Conservation (phyloP, 352 stramenopile genomes). For the Phytophthora pseudosyringae region DNA sequence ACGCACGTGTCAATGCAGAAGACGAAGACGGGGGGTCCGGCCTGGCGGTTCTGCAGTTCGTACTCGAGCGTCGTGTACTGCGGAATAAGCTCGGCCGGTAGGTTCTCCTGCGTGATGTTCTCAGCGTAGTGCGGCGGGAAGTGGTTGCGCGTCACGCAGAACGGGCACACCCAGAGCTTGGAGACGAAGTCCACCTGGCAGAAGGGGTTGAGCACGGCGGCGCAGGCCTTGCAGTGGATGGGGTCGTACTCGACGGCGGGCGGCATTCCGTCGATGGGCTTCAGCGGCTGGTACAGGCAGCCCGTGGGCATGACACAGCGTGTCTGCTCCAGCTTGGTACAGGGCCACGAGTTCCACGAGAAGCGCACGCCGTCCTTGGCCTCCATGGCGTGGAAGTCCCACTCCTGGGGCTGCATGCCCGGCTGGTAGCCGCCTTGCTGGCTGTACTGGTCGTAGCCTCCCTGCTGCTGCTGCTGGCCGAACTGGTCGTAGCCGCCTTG, state of each 20-base stretch:
- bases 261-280: slow-evolving; percentile 95
- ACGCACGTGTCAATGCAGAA: slow-evolving; percentile 99
- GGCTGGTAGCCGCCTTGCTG: slow-evolving; percentile 53
- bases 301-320: slow-evolving; percentile 97
- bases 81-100: slow-evolving; percentile 99
- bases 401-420: slow-evolving; percentile 81
- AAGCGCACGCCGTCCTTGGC: slow-evolving; percentile 96
- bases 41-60: slow-evolving; percentile 93
- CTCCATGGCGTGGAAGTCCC: slow-evolving; percentile 87
- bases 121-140: slow-evolving; percentile 96
- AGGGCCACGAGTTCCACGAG: slow-evolving; percentile 99
- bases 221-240: slow-evolving; percentile 98
- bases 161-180: slow-evolving; percentile 99
- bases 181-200: slow-evolving; percentile 98
- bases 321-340: slow-evolving; percentile 97
- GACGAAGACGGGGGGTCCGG: slow-evolving; percentile 97
- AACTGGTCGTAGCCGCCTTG: slow-evolving; percentile 43
- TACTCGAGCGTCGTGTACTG: slow-evolving; percentile 99
- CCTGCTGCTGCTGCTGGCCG: slow-evolving; percentile 41
- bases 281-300: slow-evolving; percentile 97
- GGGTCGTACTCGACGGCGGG: slow-evolving; percentile 97
- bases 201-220: slow-evolving; percentile 98
- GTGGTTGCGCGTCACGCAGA: slow-evolving; percentile 99
- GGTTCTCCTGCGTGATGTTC: slow-evolving; percentile 98
- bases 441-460: slow-evolving; percentile 55